Base-by-base conservation (phyloP, 257 asterid genomes). In the Lavandula angustifolia region DNA sequence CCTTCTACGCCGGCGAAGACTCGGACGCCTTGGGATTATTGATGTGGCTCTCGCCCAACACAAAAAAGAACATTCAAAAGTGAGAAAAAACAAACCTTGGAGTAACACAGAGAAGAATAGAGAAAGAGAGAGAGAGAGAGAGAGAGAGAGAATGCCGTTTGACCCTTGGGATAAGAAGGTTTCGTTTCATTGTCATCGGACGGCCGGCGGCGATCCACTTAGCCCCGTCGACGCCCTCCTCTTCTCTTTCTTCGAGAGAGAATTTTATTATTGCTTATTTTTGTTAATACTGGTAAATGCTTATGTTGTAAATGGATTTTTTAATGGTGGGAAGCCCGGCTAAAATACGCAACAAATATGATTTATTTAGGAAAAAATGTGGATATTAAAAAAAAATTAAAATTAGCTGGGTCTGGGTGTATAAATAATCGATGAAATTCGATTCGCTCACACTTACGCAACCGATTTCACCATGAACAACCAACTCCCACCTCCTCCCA, bases 121-220 rank as follows among this genome's bases (percentile, higher is more conserved):
- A 57, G 47, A 51, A 35, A n/a, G n/a, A n/a, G n/a, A n/a, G n/a
- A 47, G 55, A 42, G 76, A 64, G 77, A 48, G 77, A 55, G 52
- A 44, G 52, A n/a, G n/a, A 55, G 67, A 51, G 70, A 50, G 78
- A 56, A 76, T 78, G 81, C 90, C 90, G 83, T 89, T 40, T 71
- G 87, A 52, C 96, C 94, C 80, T 89, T 89, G 17, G 95, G 84
- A 11, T 94, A 85, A 66, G 89, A 77, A 72, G 90, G 80, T 43
- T 79, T 83, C 41, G 73, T 61, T 69, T 71, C 70, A 48, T 72
- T 77, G 56, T 79, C 88, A 58, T 78, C 88, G 70, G 87, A 73
- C 76, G 91, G 80, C 41, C 74, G 94, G 87, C 56, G 82, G 87
- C 81, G 96, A 89, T 89, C 96, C 96, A 79, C 91, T 89, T 79